phyloP scores from a whole-genome alignment of 192 early-diverging fungal genomes.

The Coemansia sp. region DNA sequence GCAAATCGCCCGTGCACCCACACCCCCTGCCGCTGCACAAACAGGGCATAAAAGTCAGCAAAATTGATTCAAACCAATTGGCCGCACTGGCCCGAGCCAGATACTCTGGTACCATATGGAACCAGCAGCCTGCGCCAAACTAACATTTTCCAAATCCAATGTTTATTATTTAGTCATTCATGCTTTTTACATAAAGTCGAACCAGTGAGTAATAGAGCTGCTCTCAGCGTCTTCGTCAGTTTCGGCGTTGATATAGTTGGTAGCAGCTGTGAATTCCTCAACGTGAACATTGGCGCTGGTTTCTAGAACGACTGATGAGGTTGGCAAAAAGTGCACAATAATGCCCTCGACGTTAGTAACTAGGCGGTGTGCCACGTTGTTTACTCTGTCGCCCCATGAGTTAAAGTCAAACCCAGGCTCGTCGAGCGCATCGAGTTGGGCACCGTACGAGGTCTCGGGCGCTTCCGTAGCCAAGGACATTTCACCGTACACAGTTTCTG shows the following conservation, averaged over 20 bases:
- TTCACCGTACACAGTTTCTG: background rate
- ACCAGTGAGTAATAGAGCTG: constrained; percentile 3
- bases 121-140: too few species aligned
- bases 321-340: constrained; percentile 24
- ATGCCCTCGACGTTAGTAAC: constrained; percentile 35
- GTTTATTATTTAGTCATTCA: background rate
- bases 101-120: background rate
- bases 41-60: background rate
- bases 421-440: background rate
- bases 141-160: too few species aligned
- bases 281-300: background rate
- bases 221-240: background rate
- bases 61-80: background rate
- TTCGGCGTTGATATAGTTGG: background rate
- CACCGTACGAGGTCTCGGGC: background rate
- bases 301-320: background rate
- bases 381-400: constrained; percentile 39
- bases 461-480: background rate
- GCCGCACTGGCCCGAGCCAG: background rate
- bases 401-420: constrained; percentile 29
- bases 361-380: constrained; percentile 36
- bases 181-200: background rate
- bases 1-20: background rate
- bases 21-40: background rate
- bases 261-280: constrained; percentile 7